Evolutionary conservation across 2,329 filamentous ascomycete species (phyloP).

Genomic region (Talaromyces funiculosus): DNA sequence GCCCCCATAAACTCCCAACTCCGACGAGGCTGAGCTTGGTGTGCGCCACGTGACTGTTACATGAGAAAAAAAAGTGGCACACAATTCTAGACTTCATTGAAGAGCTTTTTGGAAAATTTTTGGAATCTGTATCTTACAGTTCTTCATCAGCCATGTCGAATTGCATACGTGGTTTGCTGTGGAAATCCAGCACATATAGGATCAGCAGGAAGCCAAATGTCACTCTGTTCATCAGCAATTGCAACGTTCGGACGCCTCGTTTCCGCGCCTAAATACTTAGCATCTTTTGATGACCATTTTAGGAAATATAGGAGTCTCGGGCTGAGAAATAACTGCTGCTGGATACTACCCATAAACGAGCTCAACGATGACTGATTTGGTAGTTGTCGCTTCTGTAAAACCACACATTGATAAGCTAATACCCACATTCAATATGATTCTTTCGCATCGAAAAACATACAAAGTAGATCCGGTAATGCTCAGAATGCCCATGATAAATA

Average conservation of each 20-base stretch:
- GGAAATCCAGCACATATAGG: not conserved
- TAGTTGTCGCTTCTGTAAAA: not conserved
- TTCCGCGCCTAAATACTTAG: not conserved
- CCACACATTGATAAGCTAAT: not conserved
- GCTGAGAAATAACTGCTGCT: not conserved
- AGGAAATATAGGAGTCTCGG: not conserved
- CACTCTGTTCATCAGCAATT: not conserved
- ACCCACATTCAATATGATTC: not conserved
- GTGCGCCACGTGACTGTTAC: not conserved
- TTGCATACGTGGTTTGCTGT: not conserved
- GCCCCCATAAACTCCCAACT: not conserved
- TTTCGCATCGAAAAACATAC: not conserved
- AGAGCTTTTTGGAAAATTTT: too few species aligned
- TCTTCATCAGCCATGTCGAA: not conserved
- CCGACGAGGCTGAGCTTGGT: not conserved
- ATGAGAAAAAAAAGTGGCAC: not conserved
- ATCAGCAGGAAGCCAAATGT: not conserved
- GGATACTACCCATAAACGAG: not conserved
- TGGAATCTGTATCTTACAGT: too few species aligned
- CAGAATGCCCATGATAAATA: not conserved
- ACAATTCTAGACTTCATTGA: not conserved
- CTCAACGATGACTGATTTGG: not conserved
- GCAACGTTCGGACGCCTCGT: constrained; percentile 1
- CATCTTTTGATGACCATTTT: not conserved
- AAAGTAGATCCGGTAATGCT: not conserved